Conservation (phyloP, 352 stramenopile genomes). For the Elongisporangium senticosum region DNA sequence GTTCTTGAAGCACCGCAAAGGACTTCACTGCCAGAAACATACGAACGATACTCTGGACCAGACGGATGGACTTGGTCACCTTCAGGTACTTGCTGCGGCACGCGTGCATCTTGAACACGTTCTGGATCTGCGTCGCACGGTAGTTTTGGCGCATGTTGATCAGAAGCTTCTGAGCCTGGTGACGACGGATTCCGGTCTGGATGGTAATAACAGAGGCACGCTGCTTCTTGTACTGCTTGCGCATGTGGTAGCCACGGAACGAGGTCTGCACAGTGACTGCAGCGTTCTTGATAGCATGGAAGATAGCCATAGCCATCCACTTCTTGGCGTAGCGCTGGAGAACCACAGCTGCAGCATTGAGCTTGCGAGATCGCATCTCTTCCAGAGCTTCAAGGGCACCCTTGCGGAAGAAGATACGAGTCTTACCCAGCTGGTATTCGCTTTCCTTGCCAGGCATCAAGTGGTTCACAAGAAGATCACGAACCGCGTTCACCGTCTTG, state of each 20-base stretch:
- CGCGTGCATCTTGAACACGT: conserved; percentile 80
- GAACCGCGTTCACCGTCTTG: conserved; percentile 33
- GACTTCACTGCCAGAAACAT: conserved; percentile 75
- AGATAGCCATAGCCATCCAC: conserved; percentile 66
- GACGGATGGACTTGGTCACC: conserved; percentile 61
- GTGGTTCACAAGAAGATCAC: conserved; percentile 51
- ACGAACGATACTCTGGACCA: conserved; percentile 78
- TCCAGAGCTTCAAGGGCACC: conserved; percentile 90
- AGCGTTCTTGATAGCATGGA: conserved; percentile 49
- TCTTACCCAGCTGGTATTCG: conserved; percentile 88
- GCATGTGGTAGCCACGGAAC: conserved; percentile 36
- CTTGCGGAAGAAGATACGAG: conserved; percentile 91
- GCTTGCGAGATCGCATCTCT: conserved; percentile 69
- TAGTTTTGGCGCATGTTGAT: conserved; percentile 54
- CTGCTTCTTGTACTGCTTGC: conserved; percentile 56
- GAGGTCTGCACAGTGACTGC: conserved; percentile 56
- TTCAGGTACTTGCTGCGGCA: conserved; percentile 55
- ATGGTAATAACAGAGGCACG: conserved; percentile 53
- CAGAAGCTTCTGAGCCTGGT: conserved; percentile 55
- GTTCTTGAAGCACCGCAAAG: conserved; percentile 67
- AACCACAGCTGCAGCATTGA: conserved; percentile 73
- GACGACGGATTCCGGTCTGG: conserved; percentile 59
- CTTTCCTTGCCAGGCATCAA: conserved; percentile 53
- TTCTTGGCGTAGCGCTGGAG: conserved; percentile 82
- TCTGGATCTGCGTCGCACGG: conserved; percentile 79